phyloP scores from a whole-genome alignment of 306 rosid genomes.

The Abrus precatorius region DNA sequence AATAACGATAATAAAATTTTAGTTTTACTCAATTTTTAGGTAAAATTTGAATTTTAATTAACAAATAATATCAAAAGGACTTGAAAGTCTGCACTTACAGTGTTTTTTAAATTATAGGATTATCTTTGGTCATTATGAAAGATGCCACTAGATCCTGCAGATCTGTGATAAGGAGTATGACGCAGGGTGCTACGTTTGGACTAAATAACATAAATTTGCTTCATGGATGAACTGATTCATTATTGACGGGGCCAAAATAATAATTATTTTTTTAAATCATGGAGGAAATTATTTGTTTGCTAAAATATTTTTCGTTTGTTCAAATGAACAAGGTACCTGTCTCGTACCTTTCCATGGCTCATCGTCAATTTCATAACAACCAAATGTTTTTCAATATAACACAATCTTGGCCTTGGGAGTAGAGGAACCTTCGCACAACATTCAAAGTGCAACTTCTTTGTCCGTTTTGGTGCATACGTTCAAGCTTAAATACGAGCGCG shows the following conservation, averaged over 20 bases:
- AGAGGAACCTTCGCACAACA: constrained; percentile 9
- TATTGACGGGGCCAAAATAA: not conserved
- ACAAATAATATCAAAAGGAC: too few species aligned
- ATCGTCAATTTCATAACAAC: not conserved
- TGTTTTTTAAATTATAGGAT: not conserved
- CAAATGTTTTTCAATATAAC: not conserved
- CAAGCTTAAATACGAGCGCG: not conserved
- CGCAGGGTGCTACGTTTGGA: not conserved
- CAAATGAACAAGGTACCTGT: too few species aligned
- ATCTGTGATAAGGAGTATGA: not conserved
- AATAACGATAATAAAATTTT: too few species aligned
- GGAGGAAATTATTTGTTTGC: not conserved
- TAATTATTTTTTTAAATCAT: not conserved
- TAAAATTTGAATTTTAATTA: too few species aligned
- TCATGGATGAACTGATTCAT: not conserved
- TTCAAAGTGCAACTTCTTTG: not conserved
- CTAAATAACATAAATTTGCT: not conserved
- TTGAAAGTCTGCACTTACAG: too few species aligned
- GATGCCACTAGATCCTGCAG: not conserved
- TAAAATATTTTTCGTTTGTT: not conserved
- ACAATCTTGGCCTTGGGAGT: not conserved
- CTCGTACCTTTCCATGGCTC: not conserved
- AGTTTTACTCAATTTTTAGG: too few species aligned
- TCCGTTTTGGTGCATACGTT: not conserved
- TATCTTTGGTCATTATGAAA: not conserved